Conservation (phyloP, 2,329 filamentous ascomycete genomes). For the Volutella citrinella region DNA sequence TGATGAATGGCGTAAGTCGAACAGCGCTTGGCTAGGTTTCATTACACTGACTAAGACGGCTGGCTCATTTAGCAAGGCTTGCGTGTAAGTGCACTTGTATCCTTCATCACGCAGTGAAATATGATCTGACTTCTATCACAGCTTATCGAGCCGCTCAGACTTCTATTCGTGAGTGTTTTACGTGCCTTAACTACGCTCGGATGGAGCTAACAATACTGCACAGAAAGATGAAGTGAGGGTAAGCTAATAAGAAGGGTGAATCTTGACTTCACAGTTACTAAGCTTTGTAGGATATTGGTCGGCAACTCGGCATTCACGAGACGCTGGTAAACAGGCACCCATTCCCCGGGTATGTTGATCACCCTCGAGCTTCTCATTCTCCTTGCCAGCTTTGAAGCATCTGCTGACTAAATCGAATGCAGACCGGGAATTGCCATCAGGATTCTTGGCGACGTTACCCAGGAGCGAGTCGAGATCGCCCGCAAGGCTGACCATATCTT, state of each 20-base stretch:
- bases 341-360: constrained; percentile 14
- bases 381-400: no score
- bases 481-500: constrained; percentile 77
- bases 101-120: not conserved
- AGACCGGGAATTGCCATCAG: constrained; percentile 6
- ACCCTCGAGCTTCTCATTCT: not conserved
- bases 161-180: constrained; percentile 10
- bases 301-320: constrained; percentile 7
- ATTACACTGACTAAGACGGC: constrained; percentile 3
- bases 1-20: constrained; percentile 11
- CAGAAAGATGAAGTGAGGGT: constrained; percentile 9
- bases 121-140: constrained; percentile 4
- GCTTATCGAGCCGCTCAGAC: constrained; percentile 15
- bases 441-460: constrained; percentile 74
- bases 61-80: constrained; percentile 9
- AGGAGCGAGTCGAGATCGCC: constrained; percentile 74
- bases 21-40: not conserved
- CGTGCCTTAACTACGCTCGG: constrained; percentile 25
- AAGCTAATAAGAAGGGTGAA: constrained; percentile 1
- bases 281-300: constrained; percentile 3
- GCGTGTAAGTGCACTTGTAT: constrained; percentile 5
- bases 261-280: constrained; percentile 5
- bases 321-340: constrained; percentile 15
- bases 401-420: not conserved
- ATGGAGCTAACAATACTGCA: constrained; percentile 1